Base-by-base conservation (phyloP, 805 yeast species). In the Myxozyma geophila region DNA sequence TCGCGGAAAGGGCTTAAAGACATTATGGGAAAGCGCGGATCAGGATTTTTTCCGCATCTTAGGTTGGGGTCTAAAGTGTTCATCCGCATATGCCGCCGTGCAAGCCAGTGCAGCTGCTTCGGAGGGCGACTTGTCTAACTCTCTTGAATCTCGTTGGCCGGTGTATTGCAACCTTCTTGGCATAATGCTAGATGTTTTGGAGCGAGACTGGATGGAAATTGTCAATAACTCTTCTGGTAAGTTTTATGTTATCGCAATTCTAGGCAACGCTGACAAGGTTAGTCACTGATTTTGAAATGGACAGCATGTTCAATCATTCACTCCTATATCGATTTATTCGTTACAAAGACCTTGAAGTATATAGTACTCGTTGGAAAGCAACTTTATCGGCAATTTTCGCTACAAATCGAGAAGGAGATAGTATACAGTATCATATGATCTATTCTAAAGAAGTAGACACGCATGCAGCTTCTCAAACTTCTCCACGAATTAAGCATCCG, bases 21-120 rank as follows among this genome's bases (percentile, higher is more conserved):
- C 21, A n/a, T 41, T 65, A 43, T 65, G 63, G 67, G 51, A 35
- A 10, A 17, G 50, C 28, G 55, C 50, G 17, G 67, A 58, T 35
- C 59, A 50, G 17, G 60, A 64, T 43, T 15, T 66, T n/a, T 56
- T 62, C 48, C 43, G 54, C 6, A 51, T 66, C 9, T 9, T 64
- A 15, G 69, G 69, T 1, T 66, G 69, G 69, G 59, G 55, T 8
- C 52, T 66, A 7, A 44, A 58, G 35, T 66, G 69, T 19, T 63
- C 65, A 1, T 48, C 68, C 7, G 67, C 62, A 10, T 43, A 28
- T 12, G 61, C 48, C 9, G 44, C 43, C 2, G 40, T 9, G 17
- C 7, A n/a, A 5, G n/a, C 23, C 15, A 50, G 37, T 13, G 55
- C 37, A 12, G n/a, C 33, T 19, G 15, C 54, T 6, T 15, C 37